Base-by-base conservation (phyloP, 805 yeast species). In the Saccharomyces paradoxus region DNA sequence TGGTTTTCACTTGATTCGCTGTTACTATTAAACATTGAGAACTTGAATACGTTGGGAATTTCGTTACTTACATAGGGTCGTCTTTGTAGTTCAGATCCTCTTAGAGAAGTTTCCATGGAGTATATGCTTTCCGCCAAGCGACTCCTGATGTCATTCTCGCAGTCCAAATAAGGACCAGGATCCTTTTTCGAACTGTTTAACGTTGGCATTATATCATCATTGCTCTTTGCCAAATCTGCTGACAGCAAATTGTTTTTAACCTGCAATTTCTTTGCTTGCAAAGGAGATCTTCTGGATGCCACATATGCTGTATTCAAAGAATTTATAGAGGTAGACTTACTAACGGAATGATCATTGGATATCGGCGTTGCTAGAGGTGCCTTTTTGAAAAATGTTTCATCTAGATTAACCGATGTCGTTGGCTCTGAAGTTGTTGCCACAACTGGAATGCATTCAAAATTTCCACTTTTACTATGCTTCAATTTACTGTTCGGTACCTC, bases 41-140 rank as follows among this genome's bases (percentile, higher is more conserved):
- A 17, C 12, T 51, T 46, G 46, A 68, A 68, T 3, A 66, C 58
- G 49, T 60, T 56, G 13, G 70, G 71, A 4, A 68, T 58, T 46
- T 68, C 71, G 52, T 61, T 66, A 51, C 69, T 65, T 2, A 68
- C 70, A 44, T 56, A 54, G 12, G 68, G 63, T 24, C 57, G 55
- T 14, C 48, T 46, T 12, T 50, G 46, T 13, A 26, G 32, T 28
- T 52, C 41, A 17, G 54, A 37, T 49, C 52, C 53, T 9, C 52
- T 46, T n/a, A 51, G 32, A 3, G 61, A 58, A n/a, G 57, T 51
- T 9, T 58, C 60, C 44, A 55, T 55, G 9, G 65, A 59, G 24
- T 55, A 58, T 50, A 62, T 60, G 50, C 63, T 62, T 46, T 63
- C 62, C 17, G 61, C 58, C 48, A 63, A 49, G 44, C 44, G 44